Conservation (phyloP, 495 filamentous ascomycete genomes). For the Neurospora discreta region DNA sequence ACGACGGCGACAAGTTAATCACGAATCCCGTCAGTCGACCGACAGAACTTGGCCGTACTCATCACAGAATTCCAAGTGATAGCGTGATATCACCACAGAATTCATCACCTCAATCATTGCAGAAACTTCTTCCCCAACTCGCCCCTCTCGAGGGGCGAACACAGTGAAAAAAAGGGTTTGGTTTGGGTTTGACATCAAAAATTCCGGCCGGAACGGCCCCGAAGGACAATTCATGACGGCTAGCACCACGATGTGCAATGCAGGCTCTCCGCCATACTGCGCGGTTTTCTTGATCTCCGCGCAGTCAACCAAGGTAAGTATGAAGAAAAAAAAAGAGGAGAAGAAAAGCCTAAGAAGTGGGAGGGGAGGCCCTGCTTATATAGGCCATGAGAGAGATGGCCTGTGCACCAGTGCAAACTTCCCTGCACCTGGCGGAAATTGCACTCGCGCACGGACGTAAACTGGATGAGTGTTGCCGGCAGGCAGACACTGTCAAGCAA, state of each 20-base stretch:
- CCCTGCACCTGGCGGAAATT: not conserved
- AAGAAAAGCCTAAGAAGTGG: constrained; percentile 5
- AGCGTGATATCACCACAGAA: too few relatives aligned
- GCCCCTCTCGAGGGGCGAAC: not conserved
- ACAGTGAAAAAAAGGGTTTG: constrained; percentile 9
- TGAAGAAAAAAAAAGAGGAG: constrained; percentile 15
- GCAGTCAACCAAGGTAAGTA: constrained; percentile 18
- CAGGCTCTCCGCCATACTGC: constrained; percentile 13
- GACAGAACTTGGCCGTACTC: not conserved
- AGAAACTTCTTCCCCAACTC: constrained; percentile 6
- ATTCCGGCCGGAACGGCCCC: constrained; percentile 16
- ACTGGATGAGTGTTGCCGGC: not conserved
- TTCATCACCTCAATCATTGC: too few relatives aligned
- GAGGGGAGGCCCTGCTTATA: not conserved
- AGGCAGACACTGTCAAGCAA: not conserved
- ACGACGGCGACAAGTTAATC: not conserved
- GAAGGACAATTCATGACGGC: constrained; percentile 15
- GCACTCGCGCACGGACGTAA: not conserved
- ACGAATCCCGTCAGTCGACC: not conserved
- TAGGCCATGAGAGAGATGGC: not conserved
- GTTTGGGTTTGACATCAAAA: constrained; percentile 9
- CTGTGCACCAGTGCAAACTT: constrained; percentile 9
- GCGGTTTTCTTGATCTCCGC: constrained; percentile 8
- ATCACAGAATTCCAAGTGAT: too few relatives aligned
- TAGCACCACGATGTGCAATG: constrained; percentile 17